Percentiles rank a stretch among this genome's conserved stretches.
Evolutionary conservation across 2,329 filamentous ascomycete genomes (phyloP).

Genomic region (Scytalidium sp.): DNA sequence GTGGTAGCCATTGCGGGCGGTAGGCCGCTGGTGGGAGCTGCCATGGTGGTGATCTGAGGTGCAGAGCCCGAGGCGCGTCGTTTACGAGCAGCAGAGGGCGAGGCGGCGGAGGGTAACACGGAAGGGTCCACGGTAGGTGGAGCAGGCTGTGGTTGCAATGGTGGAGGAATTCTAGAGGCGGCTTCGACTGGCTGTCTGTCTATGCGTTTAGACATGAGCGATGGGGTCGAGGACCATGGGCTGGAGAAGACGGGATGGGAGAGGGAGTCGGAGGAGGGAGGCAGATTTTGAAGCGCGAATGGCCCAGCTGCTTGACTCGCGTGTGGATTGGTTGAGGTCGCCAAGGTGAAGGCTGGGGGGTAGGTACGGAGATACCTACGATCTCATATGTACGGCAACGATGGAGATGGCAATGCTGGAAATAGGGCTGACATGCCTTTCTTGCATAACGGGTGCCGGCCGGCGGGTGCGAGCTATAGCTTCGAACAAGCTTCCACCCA

Average conservation of each 20-base stretch:
- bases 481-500: neutral
- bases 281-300: conserved; percentile 15
- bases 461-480: too few species aligned
- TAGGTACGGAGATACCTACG: conserved; percentile 25
- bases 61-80: conserved; percentile 19
- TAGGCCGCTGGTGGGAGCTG: conserved; percentile 13
- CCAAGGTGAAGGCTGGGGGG: conserved; percentile 22
- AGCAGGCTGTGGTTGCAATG: conserved; percentile 6
- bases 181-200: conserved; percentile 20
- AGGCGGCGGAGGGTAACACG: conserved; percentile 16
- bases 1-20: conserved; percentile 8
- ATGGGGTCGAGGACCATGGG: conserved; percentile 3
- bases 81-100: conserved; percentile 20
- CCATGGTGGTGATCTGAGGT: conserved; percentile 17
- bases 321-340: conserved; percentile 22
- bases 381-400: conserved; percentile 23
- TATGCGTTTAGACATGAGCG: conserved; percentile 27
- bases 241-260: conserved; percentile 4
- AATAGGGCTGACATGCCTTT: conserved; percentile 24
- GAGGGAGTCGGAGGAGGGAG: neutral
- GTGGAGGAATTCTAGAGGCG: conserved; percentile 17
- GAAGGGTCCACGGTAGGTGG: conserved; percentile 16
- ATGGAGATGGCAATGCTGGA: conserved; percentile 16
- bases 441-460: conserved; percentile 21
- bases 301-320: conserved; percentile 15